phyloP scores from a whole-genome alignment of 805 yeast species.

The Lipomyces yamadae region DNA sequence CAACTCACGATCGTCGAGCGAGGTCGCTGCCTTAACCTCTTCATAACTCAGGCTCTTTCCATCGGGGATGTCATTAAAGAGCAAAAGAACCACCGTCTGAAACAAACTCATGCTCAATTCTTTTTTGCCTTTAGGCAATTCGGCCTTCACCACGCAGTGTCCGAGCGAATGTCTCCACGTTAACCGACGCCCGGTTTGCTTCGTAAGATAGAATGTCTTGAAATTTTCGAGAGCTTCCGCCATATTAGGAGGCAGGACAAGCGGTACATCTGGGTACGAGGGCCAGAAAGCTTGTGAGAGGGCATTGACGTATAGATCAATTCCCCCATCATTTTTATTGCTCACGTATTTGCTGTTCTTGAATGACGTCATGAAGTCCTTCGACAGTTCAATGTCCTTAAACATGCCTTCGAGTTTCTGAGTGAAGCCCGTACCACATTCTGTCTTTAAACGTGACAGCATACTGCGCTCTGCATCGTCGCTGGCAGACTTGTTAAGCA shows the following conservation, averaged over 20 bases:
- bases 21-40: conserved; percentile 36
- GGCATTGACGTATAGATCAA: conserved; percentile 40
- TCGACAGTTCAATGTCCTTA: conserved; percentile 69
- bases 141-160: conserved; percentile 42
- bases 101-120: conserved; percentile 41
- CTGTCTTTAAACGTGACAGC: conserved; percentile 70
- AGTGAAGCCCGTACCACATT: conserved; percentile 78
- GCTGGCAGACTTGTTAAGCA: conserved; percentile 54
- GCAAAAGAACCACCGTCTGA: conserved; percentile 43
- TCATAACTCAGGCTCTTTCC: conserved; percentile 32
- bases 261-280: conserved; percentile 39
- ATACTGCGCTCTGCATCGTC: conserved; percentile 71
- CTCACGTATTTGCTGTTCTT: conserved; percentile 32
- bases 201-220: conserved; percentile 37
- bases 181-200: conserved; percentile 39
- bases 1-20: conserved; percentile 35
- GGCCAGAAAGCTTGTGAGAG: conserved; percentile 46
- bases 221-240: conserved; percentile 37
- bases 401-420: conserved; percentile 86
- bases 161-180: conserved; percentile 44
- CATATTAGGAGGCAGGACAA: conserved; percentile 42
- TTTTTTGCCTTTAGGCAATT: conserved; percentile 43
- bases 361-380: conserved; percentile 49
- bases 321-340: conserved; percentile 39
- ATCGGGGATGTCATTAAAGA: conserved; percentile 38